Conservation (phyloP, 306 rosid genomes). For the Begonia masoniana region DNA sequence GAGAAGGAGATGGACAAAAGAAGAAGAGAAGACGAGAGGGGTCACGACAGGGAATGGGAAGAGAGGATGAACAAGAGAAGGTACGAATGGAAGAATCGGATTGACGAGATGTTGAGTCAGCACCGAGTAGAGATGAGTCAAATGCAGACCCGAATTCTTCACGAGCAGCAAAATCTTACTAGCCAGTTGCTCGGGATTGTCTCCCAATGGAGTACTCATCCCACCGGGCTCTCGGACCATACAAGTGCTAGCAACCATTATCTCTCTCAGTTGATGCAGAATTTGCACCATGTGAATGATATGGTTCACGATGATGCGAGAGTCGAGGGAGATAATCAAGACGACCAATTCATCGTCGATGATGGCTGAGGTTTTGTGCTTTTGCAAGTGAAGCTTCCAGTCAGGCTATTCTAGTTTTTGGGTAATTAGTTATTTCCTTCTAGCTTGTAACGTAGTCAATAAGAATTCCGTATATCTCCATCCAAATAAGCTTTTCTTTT, state of each 20-base stretch:
- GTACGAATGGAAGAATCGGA: conserved; percentile 75
- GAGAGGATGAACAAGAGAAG: conserved; percentile 72
- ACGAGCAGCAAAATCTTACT: conserved; percentile 79
- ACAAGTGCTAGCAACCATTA: conserved; percentile 81
- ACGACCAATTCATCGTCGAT: conserved; percentile 72
- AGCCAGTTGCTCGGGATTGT: conserved; percentile 71
- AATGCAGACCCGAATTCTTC: conserved; percentile 73
- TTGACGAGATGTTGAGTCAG: conserved; percentile 59
- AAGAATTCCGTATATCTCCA: background rate
- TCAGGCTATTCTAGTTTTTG: conserved; percentile 1
- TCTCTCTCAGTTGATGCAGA: conserved; percentile 93
- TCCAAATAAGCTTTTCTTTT: too few species aligned
- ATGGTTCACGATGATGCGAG: conserved; percentile 72
- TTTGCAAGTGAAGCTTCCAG: conserved; percentile 3
- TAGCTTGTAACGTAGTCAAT: conserved; percentile 4
- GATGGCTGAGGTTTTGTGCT: conserved; percentile 41
- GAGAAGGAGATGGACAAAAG: conserved; percentile 72
- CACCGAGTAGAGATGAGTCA: conserved; percentile 84
- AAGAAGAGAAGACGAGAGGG: conserved; percentile 65
- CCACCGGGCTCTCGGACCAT: conserved; percentile 74
- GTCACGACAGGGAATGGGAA: conserved; percentile 60
- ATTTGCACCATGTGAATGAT: conserved; percentile 79
- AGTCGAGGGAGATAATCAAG: conserved; percentile 92
- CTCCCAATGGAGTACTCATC: conserved; percentile 90
- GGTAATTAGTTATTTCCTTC: background rate